Evolutionary conservation across 306 rosid genomes (phyloP).

Genomic region (Trifolium subterraneum): DNA sequence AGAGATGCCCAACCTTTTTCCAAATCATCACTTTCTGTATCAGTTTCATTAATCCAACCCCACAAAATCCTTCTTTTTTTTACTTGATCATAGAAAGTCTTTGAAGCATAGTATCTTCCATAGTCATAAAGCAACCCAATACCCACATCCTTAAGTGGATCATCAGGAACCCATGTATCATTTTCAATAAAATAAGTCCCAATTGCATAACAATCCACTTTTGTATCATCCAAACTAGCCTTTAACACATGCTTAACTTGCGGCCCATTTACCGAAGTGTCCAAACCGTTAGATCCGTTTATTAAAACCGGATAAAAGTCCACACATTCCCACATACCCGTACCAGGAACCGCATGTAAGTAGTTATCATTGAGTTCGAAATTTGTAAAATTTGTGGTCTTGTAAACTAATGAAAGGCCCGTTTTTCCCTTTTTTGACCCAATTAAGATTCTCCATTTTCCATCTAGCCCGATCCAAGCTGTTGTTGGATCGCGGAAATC

Average conservation of each 20-base stretch:
- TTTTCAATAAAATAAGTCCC: constrained; percentile 66
- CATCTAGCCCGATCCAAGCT: constrained; percentile 65
- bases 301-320: constrained; percentile 71
- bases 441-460: constrained; percentile 64
- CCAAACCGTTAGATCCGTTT: constrained; percentile 68
- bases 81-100: constrained; percentile 68
- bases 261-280: constrained; percentile 53
- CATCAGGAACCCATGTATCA: constrained; percentile 82
- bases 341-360: constrained; percentile 70
- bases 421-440: constrained; percentile 57
- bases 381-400: constrained; percentile 50
- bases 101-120: constrained; percentile 84
- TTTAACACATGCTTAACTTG: constrained; percentile 73
- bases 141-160: constrained; percentile 77
- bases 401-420: constrained; percentile 59
- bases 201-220: constrained; percentile 65
- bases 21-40: constrained; percentile 60
- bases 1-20: constrained; percentile 81
- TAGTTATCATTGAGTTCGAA: constrained; percentile 43
- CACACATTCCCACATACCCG: constrained; percentile 95
- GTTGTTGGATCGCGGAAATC: constrained; percentile 85
- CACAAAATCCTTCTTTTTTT: constrained; percentile 65
- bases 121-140: constrained; percentile 68
- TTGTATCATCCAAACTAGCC: constrained; percentile 73
- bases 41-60: constrained; percentile 87